Evolutionary conservation across 495 filamentous ascomycete species (phyloP).

Genomic region (Neurospora africana): DNA sequence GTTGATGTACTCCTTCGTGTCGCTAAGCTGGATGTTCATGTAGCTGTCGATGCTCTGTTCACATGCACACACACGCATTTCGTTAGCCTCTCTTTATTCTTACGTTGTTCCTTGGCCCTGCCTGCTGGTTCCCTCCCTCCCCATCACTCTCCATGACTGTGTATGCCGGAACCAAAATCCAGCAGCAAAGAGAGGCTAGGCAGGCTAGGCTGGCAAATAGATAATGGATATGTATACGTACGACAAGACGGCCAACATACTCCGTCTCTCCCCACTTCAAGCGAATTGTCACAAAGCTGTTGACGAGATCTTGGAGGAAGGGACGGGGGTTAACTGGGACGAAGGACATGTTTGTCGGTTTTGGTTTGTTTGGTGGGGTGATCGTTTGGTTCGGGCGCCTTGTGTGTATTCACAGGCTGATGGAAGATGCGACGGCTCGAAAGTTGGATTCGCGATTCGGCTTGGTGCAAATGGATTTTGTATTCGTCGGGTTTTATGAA

Average conservation of each 20-base stretch:
- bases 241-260: constrained; percentile 83
- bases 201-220: no score
- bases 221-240: constrained; percentile 3
- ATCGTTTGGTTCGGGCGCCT: neutral
- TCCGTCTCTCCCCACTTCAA: constrained; percentile 97
- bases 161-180: no score
- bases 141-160: no score
- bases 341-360: constrained; percentile 18
- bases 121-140: neutral
- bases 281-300: constrained; percentile 78
- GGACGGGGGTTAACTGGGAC: constrained; percentile 26
- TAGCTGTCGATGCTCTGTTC: constrained; percentile 69
- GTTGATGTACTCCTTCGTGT: constrained; percentile 85
- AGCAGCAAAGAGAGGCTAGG: no score
- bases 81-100: neutral
- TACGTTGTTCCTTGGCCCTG: neutral
- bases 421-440: neutral
- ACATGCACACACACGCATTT: neutral
- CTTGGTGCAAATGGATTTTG: neutral
- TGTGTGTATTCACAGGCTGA: neutral
- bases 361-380: neutral
- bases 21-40: constrained; percentile 92
- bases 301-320: constrained; percentile 44
- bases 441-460: neutral
- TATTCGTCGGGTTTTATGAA: neutral